Evolutionary conservation across 202 grass and related monocot species (phyloP), one percentile per base, ranked within the genome.

Genomic region (Panicum hallii): DNA sequence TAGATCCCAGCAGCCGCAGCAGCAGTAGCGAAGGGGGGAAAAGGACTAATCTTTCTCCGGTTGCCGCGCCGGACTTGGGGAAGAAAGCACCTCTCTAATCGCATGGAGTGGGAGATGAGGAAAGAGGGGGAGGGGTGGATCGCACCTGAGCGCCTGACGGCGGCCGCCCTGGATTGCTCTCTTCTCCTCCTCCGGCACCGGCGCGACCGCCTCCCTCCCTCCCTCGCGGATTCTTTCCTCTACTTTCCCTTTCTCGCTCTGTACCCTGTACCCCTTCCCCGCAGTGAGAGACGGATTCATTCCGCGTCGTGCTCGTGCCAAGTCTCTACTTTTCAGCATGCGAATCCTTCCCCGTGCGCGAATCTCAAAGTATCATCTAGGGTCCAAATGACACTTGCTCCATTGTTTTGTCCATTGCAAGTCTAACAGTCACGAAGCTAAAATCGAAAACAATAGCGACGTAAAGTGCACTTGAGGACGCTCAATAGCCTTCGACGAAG

Each of bases 51-150:
- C 14, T 67, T n/a, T 34, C 34, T 68, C 36, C 23, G 54, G 19
- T 46, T 43, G 66, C 9, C 6, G 46, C 60, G 81, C 3, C 12
- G 11, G 46, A 2, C 70, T 6, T 43, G 34, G 48, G 64, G 32
- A 56, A 70, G n/a, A 63, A 58, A 63, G n/a, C 65, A 55, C n/a
- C 79, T 44, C 36, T 30, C 66, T 12, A 57, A 70, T 57, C 79
- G 66, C 20, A 32, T 55, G 60, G 9, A 17, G 70, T 22, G 57
- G 3, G 81, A 63, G 81, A 68, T 12, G 15, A 61, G 20, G 3
- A 19, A 16, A 15, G 17, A 67, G 0, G 82, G 63, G 17, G 28
- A 3, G n/a, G n/a, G 2, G 17, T 40, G 11, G 79, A 78, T 84
- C 74, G 81, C 46, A 70, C 40, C 74, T 65, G 65, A 78, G 32